Base-by-base conservation (phyloP, 2,329 filamentous ascomycete species). In the Penicillium thymicola region DNA sequence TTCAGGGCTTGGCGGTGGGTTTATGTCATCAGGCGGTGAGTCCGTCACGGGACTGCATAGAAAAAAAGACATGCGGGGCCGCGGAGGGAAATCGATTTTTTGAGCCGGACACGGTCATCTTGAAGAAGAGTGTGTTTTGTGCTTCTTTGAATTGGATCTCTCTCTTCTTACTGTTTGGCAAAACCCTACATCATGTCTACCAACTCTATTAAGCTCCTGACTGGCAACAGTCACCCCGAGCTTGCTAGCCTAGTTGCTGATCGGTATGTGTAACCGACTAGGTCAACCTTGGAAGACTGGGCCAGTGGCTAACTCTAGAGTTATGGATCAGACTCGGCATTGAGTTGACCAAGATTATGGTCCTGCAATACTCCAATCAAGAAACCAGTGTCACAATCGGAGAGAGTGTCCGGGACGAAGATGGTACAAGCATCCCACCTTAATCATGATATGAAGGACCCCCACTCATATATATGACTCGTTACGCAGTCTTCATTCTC, bases 341-440 rank as follows among this genome's bases (percentile, higher is more conserved):
- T 67, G 84, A 87, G 71, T 77, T 87, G 67, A 85, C 85, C 61
- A 86, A 87, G 76, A 86, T 88, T 61, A 82, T 88, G 77, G 85
- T 88, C 49, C 74, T 85, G 41, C 84, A 87, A 65, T 87, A 87
- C 70, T 87, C 84, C 44, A 87, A 87, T 70, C 84, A 87, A 62
- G 77, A 78, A 65, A 78, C 76, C 30, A 77, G 74, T 61, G 92
- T 97, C 56, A 96, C 92, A 21, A 95, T 97, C 67, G 92, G 93
- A 72, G 93, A 97, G 79, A 95, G 90, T 61, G 93, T 97, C 54
- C 85, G 93, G 76, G 93, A 97, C 74, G 93, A 97, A 82, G 93
- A 97, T 85, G 87, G 86, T 89, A 82, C 51, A 46, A 38, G 25
- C 51, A 61, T 56, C 54, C 48, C 54, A 52, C 54, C 41, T 44